Evolutionary conservation across 2,329 filamentous ascomycete genomes (phyloP), one percentile per base, ranked within the genome.

Genomic region (Dothideomycetes sp.): DNA sequence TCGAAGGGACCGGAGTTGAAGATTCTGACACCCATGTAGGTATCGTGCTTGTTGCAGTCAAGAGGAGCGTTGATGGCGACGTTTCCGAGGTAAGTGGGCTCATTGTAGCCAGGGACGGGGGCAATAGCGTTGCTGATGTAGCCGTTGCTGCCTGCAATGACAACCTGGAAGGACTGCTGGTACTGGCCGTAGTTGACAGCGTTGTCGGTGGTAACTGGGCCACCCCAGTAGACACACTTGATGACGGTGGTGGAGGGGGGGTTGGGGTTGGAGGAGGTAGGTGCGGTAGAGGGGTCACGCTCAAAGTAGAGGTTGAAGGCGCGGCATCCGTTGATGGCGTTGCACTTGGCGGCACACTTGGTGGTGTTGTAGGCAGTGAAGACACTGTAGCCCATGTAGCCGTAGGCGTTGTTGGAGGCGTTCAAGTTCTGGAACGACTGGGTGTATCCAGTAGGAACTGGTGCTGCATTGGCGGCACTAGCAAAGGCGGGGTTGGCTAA

Each of bases 141-240:
- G 19, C 56, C 55, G 43, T 59, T 58, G 34, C 48, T 52, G 4
- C 46, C 55, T 19, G 50, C 55, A 36, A 58, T 55, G 41, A 56
- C 47, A 29, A 57, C 52, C 24, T 54, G 41, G 44, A 56, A 57
- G 19, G 51, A 40, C 10, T 47, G 45, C 30, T 49, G 51, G 36
- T 36, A 41, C 19, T 49, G 42, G 22, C 46, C 47, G 3, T 12
- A 12, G 19, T 49, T 48, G 31, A 37, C 37, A 31, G 46, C 45
- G 16, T 48, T 45, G 19, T 31, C 44, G 4, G 31, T 31, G 24
- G 30, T 43, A 22, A 47, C 38, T 7, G 45, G 41, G 14, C 41
- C 44, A 10, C 45, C 45, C 37, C 41, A 49, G 37, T 42, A 47
- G 2, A 45, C 47, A 27, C 47, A 49, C 31, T 49, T 49, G 41